phyloP scores from a whole-genome alignment of 257 asterid genomes.

The Craterostigma plantagineum region DNA sequence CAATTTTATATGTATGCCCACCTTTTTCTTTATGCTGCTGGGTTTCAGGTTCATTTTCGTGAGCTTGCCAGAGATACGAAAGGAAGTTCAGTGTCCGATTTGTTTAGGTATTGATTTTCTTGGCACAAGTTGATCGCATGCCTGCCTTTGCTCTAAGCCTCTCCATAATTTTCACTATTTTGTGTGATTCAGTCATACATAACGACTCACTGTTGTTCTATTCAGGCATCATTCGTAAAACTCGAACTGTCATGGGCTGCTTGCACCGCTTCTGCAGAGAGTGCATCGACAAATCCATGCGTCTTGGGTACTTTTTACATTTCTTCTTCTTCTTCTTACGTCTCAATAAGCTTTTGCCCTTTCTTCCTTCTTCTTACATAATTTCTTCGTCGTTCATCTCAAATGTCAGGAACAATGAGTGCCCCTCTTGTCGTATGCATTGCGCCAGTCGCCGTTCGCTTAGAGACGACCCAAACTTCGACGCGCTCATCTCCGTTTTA shows the following conservation, averaged over 20 bases:
- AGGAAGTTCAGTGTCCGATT: conserved; percentile 98
- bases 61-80: conserved; percentile 76
- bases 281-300: conserved; percentile 99
- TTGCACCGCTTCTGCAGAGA: conserved; percentile 98
- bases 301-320: conserved; percentile 53
- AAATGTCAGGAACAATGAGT: conserved; percentile 83
- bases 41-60: conserved; percentile 46
- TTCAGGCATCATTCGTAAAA: conserved; percentile 93
- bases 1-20: too few relatives aligned
- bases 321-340: conserved; percentile 6
- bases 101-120: conserved; percentile 85
- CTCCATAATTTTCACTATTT: too few relatives aligned
- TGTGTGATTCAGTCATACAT: too few relatives aligned
- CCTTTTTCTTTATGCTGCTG: conserved; percentile 8
- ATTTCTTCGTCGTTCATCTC: conserved; percentile 6
- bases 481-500: conserved; percentile 65
- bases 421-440: conserved; percentile 99
- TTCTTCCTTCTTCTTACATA: too few relatives aligned
- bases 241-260: conserved; percentile 99
- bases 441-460: conserved; percentile 99
- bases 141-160: too few relatives aligned
- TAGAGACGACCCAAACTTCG: conserved; percentile 98
- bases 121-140: conserved; percentile 5
- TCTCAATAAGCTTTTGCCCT: too few relatives aligned
- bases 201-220: not conserved